A percentile compares a stretch with the other conserved stretches of the same genome.
Conservation (phyloP, 2,329 filamentous ascomycete genomes). For the Periconia macrospinosa region DNA sequence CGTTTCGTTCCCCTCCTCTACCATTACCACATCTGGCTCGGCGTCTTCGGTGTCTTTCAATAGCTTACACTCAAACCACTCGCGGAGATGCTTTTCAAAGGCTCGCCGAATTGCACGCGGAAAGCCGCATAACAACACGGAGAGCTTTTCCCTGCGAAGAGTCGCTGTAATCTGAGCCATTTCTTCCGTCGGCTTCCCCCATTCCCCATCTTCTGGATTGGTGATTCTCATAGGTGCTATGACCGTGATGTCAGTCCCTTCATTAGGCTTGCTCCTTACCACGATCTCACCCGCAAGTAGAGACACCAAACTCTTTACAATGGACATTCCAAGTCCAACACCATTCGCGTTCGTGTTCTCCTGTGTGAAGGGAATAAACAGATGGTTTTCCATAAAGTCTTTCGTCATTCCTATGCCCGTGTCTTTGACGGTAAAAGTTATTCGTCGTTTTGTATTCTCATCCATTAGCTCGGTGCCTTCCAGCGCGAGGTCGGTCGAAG, state of each 20-base stretch:
- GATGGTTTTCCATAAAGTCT: conserved; percentile 28
- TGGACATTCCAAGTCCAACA: conserved; percentile 39
- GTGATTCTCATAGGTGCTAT: no score
- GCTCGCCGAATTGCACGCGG: no score
- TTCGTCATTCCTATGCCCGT: conserved; percentile 39
- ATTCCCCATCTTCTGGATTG: no score
- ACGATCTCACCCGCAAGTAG: conserved; percentile 26
- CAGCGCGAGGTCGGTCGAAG: no score
- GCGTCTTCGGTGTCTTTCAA: conserved; percentile 4
- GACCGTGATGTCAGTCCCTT: conserved; percentile 10
- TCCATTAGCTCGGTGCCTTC: neutral
- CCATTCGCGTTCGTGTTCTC: conserved; percentile 32
- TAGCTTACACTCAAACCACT: conserved; percentile 3
- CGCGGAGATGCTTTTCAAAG: no score
- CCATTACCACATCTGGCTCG: conserved; percentile 11
- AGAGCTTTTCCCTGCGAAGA: no score
- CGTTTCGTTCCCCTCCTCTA: conserved; percentile 15
- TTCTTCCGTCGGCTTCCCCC: no score
- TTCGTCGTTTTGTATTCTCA: neutral
- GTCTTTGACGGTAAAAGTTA: conserved; percentile 15
- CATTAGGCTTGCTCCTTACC: conserved; percentile 23
- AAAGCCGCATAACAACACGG: no score
- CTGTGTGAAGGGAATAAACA: conserved; percentile 39
- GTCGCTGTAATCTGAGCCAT: no score
- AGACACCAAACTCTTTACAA: conserved; percentile 34